Conservation (phyloP, 352 stramenopile species). For the Paralagenidium karlingii region DNA sequence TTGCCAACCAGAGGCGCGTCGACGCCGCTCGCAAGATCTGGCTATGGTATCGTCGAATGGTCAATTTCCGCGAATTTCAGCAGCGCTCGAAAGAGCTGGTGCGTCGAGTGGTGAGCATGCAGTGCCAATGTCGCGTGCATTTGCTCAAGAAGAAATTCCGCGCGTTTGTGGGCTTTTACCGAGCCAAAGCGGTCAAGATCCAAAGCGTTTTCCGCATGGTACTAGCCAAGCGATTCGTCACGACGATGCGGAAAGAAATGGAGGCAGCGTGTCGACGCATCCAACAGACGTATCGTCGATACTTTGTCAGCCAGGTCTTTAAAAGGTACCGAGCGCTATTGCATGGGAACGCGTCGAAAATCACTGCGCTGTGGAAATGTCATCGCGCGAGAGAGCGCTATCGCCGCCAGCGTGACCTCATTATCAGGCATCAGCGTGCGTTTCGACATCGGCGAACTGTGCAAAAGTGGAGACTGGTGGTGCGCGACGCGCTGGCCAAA, state of each 20-base stretch:
- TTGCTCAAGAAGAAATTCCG: conserved; percentile 15
- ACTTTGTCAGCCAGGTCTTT: conserved; percentile 15
- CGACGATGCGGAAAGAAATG: conserved; percentile 12
- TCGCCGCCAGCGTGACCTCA: conserved; percentile 7
- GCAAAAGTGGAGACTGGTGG: conserved; percentile 11
- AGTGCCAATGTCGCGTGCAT: conserved; percentile 44
- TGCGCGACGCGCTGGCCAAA: conserved; percentile 10
- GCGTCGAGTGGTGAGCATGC: conserved; percentile 31
- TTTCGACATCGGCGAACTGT: conserved; percentile 21
- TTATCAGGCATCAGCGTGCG: conserved; percentile 27
- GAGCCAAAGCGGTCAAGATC: conserved; percentile 15
- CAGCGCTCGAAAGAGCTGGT: conserved; percentile 27
- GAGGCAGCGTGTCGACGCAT: conserved; percentile 16
- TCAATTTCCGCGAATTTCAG: conserved; percentile 16
- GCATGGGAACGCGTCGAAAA: conserved; percentile 9
- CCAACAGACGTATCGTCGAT: conserved; percentile 26
- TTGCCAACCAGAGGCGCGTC: conserved; percentile 11
- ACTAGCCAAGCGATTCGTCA: conserved; percentile 16
- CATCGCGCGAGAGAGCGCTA: conserved; percentile 12
- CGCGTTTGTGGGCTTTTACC: conserved; percentile 25
- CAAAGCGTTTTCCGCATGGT: conserved; percentile 32
- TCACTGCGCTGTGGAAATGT: conserved; percentile 32
- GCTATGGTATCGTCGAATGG: conserved; percentile 36
- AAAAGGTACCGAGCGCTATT: conserved; percentile 13
- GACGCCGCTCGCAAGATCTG: conserved; percentile 13